Evolutionary conservation across 495 filamentous ascomycete genomes (phyloP), one percentile per base, ranked within the genome.

Genomic region (Immersiella caudata): DNA sequence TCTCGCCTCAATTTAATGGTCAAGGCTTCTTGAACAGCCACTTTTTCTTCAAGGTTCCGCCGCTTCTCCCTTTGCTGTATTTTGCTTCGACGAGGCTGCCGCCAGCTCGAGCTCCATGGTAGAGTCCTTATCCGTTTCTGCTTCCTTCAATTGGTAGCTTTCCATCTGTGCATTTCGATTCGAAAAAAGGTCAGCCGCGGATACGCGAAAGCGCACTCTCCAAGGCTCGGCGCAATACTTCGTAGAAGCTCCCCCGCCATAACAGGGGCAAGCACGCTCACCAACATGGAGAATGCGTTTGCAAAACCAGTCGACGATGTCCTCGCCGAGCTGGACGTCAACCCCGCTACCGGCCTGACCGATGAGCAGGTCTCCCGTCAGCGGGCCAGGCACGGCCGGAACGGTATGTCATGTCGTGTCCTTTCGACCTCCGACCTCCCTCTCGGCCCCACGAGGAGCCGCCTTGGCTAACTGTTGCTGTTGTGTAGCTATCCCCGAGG

Each of bases 401-500:
- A 97, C 86, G 91, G 93, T 97, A 83, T 77, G 87, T 77, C 64
- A 24, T 40, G 12, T 22, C 25, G 8, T 33, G 29, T 33, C 8
- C 8, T 8, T 8, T 33, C 8, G 8, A 33, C 29, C 46, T 24
- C 40, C 11, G n/a, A n/a, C n/a, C 40, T 20, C 33, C 36, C 59
- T 46, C 25, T 62, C 63, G 36, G 25, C 57, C 24, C 18, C 61
- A 60, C n/a, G 6, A 20, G 35, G 46, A 46, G 40, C 40, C 40
- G 40, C 40, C 40, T 46, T 46, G 40, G 40, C 40, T 46, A 46
- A 46, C 40, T 46, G 4, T 14, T 64, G 29, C 49, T 40, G 67
- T 49, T 49, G 67, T 49, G 65, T 76, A 98, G 95, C 93, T 62
- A 88, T 99, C 65, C 90, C 93, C 18, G 95, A 99, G 80, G 96